A percentile compares a stretch with the other conserved stretches of the same genome.
phyloP scores from a whole-genome alignment of 2,329 filamentous ascomycete genomes.

The Penicillium glabrum region DNA sequence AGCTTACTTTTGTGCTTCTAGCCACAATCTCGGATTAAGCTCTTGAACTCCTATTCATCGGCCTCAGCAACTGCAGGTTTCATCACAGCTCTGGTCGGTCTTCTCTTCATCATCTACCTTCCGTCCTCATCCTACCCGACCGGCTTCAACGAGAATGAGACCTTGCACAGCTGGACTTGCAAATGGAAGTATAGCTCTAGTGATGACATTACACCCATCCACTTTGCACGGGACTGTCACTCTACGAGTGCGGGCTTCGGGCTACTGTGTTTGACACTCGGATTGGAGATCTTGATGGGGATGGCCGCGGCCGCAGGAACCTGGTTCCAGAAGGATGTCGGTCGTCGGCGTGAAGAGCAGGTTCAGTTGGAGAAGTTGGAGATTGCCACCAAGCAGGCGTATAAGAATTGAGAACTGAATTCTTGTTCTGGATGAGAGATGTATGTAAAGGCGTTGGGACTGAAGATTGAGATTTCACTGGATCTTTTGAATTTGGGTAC shows the following conservation, averaged over 20 bases:
- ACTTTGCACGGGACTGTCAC: slow-evolving; percentile 40
- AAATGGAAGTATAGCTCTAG: slow-evolving; percentile 33
- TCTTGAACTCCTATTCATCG: slow-evolving; percentile 35
- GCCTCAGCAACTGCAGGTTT: slow-evolving; percentile 37
- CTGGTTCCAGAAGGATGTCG: slow-evolving; percentile 32
- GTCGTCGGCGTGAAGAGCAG: slow-evolving; percentile 25
- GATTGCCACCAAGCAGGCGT: slow-evolving; percentile 25
- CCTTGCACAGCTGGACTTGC: slow-evolving; percentile 44
- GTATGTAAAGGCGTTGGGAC: not conserved
- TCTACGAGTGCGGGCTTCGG: slow-evolving; percentile 37
- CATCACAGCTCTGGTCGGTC: slow-evolving; percentile 32
- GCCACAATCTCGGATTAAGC: slow-evolving; percentile 36
- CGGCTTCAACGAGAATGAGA: slow-evolving; percentile 35
- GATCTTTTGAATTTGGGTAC: not conserved
- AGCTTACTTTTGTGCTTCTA: slow-evolving; percentile 12
- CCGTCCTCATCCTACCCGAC: slow-evolving; percentile 29
- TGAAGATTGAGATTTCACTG: not conserved
- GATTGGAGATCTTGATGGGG: slow-evolving; percentile 36
- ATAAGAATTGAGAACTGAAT: slow-evolving; percentile 6
- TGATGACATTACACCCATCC: slow-evolving; percentile 25
- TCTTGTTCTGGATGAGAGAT: not conserved
- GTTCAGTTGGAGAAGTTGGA: slow-evolving; percentile 30
- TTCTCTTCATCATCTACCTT: slow-evolving; percentile 35
- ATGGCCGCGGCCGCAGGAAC: slow-evolving; percentile 29
- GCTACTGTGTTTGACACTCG: slow-evolving; percentile 36